A percentile compares a stretch with the other conserved stretches of the same genome.
phyloP scores from a whole-genome alignment of 1,284 basidiomycete species.

The Ustilago shanxiensis region DNA sequence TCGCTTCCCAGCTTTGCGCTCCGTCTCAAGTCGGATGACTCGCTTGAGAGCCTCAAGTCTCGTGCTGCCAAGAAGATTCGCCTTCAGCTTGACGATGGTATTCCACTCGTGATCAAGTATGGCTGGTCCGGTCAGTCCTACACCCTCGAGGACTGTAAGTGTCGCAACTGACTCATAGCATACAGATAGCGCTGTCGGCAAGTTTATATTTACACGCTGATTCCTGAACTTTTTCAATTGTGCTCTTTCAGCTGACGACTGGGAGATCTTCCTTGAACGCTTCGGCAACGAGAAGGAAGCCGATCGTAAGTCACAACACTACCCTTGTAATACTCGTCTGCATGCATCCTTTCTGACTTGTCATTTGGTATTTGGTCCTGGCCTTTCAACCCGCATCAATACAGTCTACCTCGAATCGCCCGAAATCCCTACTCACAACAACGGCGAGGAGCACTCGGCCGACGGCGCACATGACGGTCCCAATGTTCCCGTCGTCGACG shows the following conservation, averaged over 20 bases:
- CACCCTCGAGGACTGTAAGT: conserved; percentile 65
- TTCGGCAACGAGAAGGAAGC: conserved; percentile 62
- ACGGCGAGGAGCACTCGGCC: conserved; percentile 36
- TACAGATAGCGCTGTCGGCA: neutral
- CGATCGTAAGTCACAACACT: conserved; percentile 51
- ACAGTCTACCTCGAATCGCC: conserved; percentile 65
- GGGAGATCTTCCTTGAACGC: conserved; percentile 68
- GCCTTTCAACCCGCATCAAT: neutral
- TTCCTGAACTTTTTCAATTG: neutral
- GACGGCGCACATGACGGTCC: conserved; percentile 49
- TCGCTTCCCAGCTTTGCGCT: conserved; percentile 66
- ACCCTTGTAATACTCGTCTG: neutral
- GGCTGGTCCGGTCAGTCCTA: conserved; percentile 61
- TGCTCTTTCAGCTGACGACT: conserved; percentile 59
- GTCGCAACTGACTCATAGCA: neutral
- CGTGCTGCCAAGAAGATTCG: conserved; percentile 65
- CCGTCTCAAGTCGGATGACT: conserved; percentile 63
- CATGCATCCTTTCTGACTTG: neutral
- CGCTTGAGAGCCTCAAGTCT: conserved; percentile 56
- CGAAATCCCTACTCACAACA: conserved; percentile 55
- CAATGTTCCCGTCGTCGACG: conserved; percentile 66
- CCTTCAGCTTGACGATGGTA: conserved; percentile 59
- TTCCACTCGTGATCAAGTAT: conserved; percentile 66
- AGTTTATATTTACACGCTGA: neutral
- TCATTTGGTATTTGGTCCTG: neutral